Evolutionary conservation across 176 grass and related monocot species (phyloP).

Genomic region (Ampelocalamus luodianensis): DNA sequence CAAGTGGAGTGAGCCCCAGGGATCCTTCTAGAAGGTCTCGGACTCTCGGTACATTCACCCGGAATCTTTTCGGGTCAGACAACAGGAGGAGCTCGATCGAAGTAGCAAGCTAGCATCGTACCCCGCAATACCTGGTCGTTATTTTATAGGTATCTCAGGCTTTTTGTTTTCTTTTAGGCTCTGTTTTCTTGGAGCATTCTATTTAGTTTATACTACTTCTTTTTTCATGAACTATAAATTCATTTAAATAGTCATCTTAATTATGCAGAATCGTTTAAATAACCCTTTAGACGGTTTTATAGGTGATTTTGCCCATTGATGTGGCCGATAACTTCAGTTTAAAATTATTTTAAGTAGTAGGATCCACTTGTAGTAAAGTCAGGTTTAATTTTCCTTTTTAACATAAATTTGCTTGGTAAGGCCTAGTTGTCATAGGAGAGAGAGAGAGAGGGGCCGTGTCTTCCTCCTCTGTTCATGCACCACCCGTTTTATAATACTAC

Average conservation of each 20-base stretch:
- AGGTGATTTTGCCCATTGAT: too few relatives aligned
- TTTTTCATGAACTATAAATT: too few relatives aligned
- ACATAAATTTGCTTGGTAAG: too few relatives aligned
- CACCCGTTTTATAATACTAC: background rate
- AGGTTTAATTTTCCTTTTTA: too few relatives aligned
- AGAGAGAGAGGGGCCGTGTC: too few relatives aligned
- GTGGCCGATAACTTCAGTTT: too few relatives aligned
- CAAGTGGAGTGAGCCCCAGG: background rate
- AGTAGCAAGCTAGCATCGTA: background rate
- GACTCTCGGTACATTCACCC: background rate
- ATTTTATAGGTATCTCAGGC: background rate
- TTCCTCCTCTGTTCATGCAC: background rate
- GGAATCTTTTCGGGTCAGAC: background rate
- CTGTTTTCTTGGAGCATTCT: background rate
- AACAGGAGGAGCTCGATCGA: background rate
- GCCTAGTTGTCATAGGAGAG: too few relatives aligned
- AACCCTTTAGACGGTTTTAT: too few relatives aligned
- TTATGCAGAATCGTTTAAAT: too few relatives aligned
- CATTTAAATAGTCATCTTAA: too few relatives aligned
- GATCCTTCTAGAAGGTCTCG: slow-evolving; percentile 28
- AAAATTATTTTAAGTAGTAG: too few relatives aligned
- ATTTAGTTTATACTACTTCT: background rate
- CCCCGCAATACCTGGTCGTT: background rate
- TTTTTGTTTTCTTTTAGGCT: background rate
- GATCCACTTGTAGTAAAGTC: too few relatives aligned